Conservation (phyloP, 805 yeast species). For the Maudiozyma bulderi region DNA sequence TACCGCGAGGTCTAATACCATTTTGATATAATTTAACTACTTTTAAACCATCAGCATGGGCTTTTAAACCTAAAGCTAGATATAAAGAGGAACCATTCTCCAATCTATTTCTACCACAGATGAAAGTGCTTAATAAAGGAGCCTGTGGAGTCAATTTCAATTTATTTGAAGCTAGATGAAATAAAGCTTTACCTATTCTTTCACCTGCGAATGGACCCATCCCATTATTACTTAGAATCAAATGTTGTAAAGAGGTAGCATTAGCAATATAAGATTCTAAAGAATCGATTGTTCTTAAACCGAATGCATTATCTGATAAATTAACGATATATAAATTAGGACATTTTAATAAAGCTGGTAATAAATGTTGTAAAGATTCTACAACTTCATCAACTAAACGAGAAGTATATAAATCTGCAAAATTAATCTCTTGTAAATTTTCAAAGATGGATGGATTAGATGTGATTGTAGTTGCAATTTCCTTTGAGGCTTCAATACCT, state of each 20-base stretch:
- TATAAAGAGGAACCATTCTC: constrained; percentile 90
- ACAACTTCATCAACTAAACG: constrained; percentile 94
- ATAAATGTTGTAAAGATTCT: constrained; percentile 57
- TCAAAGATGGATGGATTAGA: constrained; percentile 29
- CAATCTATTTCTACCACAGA: constrained; percentile 94
- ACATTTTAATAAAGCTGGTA: constrained; percentile 64
- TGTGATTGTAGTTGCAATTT: constrained; percentile 49
- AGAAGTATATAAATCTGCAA: constrained; percentile 92
- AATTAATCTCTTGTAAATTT: constrained; percentile 57
- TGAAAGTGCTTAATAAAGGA: constrained; percentile 60
- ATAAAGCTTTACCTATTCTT: constrained; percentile 81
- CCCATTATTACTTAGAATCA: constrained; percentile 88
- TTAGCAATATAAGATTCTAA: constrained; percentile 67
- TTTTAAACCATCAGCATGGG: constrained; percentile 59
- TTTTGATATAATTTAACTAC: constrained; percentile 81
- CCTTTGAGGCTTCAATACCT: constrained; percentile 79
- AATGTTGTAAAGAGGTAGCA: constrained; percentile 73
- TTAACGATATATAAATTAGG: constrained; percentile 64
- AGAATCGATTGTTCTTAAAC: constrained; percentile 88
- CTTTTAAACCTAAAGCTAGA: constrained; percentile 75
- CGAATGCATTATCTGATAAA: constrained; percentile 92
- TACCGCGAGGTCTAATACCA: constrained; percentile 94
- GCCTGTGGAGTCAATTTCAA: constrained; percentile 32
- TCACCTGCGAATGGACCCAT: constrained; percentile 98
- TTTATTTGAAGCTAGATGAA: constrained; percentile 59